These are phyloP conservation scores for Aspergillus sp. DNA, from an alignment of 2,329 filamentous ascomycete species.

Conservation along the genomic window DNA sequence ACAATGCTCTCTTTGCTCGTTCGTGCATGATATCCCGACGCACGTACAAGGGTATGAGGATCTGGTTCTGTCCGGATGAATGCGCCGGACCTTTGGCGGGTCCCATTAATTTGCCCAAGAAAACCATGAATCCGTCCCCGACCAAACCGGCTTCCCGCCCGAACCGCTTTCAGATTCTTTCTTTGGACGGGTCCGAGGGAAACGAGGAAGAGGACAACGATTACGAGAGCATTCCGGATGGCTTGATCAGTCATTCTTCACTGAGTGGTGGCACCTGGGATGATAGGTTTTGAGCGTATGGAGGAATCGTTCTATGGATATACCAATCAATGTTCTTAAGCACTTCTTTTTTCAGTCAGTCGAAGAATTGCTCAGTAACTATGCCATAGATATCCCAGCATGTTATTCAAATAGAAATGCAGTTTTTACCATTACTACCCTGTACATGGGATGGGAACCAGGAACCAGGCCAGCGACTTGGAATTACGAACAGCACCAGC, in stretches of 20 bases:
- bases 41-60: slow-evolving; percentile 60
- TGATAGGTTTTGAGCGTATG: background rate
- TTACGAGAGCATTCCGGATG: slow-evolving; percentile 12
- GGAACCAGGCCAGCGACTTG: no score
- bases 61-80: slow-evolving; percentile 66
- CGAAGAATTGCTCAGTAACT: no score
- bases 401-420: no score
- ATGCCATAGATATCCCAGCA: no score
- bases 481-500: no score
- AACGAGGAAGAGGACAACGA: slow-evolving; percentile 24
- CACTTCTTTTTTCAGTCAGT: background rate
- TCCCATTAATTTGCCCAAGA: slow-evolving; percentile 23
- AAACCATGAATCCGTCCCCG: slow-evolving; percentile 16
- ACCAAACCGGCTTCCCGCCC: slow-evolving; percentile 28
- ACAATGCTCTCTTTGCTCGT: slow-evolving; percentile 65
- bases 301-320: background rate
- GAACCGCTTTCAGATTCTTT: slow-evolving; percentile 58
- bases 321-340: background rate
- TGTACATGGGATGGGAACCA: no score
- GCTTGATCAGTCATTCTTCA: slow-evolving; percentile 7
- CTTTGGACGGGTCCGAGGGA: slow-evolving; percentile 39
- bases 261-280: slow-evolving; percentile 5
- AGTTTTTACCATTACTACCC: background rate
- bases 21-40: slow-evolving; percentile 65
- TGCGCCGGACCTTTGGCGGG: slow-evolving; percentile 54